These are phyloP conservation scores for Tricholoma sp. DNA, from an alignment of 768 basidiomycete genomes.

Conservation along the genomic window DNA sequence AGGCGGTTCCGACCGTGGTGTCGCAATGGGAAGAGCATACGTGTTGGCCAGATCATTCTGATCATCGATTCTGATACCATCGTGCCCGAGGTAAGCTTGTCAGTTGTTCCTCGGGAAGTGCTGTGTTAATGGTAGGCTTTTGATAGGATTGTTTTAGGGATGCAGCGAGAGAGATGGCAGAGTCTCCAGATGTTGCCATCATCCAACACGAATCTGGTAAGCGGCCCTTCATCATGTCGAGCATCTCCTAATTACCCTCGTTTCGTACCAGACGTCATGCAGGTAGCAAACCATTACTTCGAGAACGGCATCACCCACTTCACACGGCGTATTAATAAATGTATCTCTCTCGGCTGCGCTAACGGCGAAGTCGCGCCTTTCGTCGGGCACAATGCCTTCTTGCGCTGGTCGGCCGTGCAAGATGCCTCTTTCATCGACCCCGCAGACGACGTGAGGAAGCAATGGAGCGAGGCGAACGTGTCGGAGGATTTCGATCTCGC, in stretches of 20 bases:
- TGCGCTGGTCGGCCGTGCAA: conserved; percentile 84
- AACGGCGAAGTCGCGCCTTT: conserved; percentile 83
- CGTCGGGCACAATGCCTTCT: conserved; percentile 83
- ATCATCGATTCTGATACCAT: conserved; percentile 79
- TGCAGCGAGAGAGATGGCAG: conserved; percentile 79
- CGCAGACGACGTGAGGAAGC: conserved; percentile 57
- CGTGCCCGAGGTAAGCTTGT: conserved; percentile 53
- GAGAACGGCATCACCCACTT: conserved; percentile 90
- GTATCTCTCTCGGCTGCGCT: conserved; percentile 70
- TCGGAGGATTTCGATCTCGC: conserved; percentile 83
- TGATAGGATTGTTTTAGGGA: conserved; percentile 80
- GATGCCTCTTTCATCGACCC: conserved; percentile 73
- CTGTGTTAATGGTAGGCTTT: not conserved
- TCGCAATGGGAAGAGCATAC: conserved; percentile 66
- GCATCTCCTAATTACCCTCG: not conserved
- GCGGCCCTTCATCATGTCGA: not conserved
- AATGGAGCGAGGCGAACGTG: conserved; percentile 74
- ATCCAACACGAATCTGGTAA: conserved; percentile 82
- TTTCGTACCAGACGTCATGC: conserved; percentile 61
- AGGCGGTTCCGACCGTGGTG: conserved; percentile 62
- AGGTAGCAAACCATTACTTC: conserved; percentile 84
- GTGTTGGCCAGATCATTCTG: conserved; percentile 75
- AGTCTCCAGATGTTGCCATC: conserved; percentile 77
- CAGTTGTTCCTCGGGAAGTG: not conserved
- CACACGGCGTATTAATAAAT: conserved; percentile 83